Base-by-base conservation (phyloP, 192 early-diverging fungal species). In the Neocallimastix lanati region DNA sequence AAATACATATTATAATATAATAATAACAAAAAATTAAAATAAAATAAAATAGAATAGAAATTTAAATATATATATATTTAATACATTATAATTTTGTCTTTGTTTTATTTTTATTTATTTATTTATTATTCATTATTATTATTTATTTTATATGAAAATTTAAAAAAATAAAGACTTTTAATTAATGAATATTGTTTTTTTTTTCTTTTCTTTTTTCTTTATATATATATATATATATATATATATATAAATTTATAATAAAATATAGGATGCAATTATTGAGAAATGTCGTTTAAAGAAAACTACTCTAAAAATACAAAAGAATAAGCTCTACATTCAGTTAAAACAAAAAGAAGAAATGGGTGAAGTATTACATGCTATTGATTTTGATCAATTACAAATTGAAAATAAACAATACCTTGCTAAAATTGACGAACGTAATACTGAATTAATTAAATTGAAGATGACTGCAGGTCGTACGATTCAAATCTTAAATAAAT, bases 331-430 rank as follows among this genome's bases (percentile, higher is more conserved):
- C 25, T 86, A 87, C 77, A 83, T 88, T 25, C 89, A 90, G 78
- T 83, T 90, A n/a, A 88, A 90, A 79, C 89, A 90, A 81, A 90
- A 90, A 76, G 89, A 90, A 80, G 89, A 90, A 82, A 90, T 90
- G 89, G 89, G 89, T 76, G 89, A 90, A 82, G 89, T 90, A 14
- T 80, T 90, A 29, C 89, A 90, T 79, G 89, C 89, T 16, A 90
- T 90, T 79, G 89, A 90, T 79, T 90, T 90, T 81, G 89, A 90
- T 79, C 89, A 90, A 83, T 83, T 90, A 18, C 89, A 90, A 80
- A 90, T 90, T 67, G 89, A 90, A 77, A 90, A 90, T 82, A 88
- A 90, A 76, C 89, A 90, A 80, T 90, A 90, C 78, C 82, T 89
- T 58, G 83, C 84, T 16, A 90, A 90, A 81, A 90, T 90, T 37